These are phyloP conservation scores for Brassica cretica DNA, from an alignment of 345 rosid species.

Conservation along the genomic window DNA sequence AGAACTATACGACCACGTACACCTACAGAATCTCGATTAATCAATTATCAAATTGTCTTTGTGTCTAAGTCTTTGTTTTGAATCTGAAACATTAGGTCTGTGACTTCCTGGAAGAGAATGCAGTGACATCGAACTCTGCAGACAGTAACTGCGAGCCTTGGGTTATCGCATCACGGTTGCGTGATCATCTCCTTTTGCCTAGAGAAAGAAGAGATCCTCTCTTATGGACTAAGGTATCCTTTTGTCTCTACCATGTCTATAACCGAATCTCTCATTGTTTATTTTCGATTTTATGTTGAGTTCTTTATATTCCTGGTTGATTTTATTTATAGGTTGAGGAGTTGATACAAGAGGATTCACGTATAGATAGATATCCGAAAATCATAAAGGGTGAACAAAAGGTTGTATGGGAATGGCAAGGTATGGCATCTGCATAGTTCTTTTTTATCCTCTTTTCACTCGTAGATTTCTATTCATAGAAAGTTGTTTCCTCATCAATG, in stretches of 20 bases:
- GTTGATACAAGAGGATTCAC: constrained; percentile 83
- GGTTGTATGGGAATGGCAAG: constrained; percentile 99
- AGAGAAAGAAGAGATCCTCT: constrained; percentile 79
- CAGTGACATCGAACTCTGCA: constrained; percentile 51
- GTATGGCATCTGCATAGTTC: constrained; percentile 38
- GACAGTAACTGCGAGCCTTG: constrained; percentile 63
- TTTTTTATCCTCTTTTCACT: not conserved
- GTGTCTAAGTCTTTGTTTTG: not conserved
- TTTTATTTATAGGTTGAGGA: constrained; percentile 68
- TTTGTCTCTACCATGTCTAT: not conserved
- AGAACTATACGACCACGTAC: constrained; percentile 75
- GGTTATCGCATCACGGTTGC: constrained; percentile 79
- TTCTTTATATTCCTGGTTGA: constrained; percentile 9
- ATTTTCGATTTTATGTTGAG: not conserved
- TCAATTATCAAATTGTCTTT: not conserved
- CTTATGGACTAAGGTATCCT: constrained; percentile 78
- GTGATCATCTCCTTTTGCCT: constrained; percentile 84
- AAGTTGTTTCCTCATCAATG: constrained; percentile 14
- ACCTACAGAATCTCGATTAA: not conserved
- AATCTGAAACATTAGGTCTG: constrained; percentile 55
- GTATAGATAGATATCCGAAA: constrained; percentile 78
- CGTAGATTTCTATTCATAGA: not conserved
- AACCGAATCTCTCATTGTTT: too few relatives aligned
- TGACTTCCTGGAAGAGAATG: constrained; percentile 87
- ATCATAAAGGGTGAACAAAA: constrained; percentile 84